Conservation (phyloP, 2,329 filamentous ascomycete species). For the Sporothrix inflata region DNA sequence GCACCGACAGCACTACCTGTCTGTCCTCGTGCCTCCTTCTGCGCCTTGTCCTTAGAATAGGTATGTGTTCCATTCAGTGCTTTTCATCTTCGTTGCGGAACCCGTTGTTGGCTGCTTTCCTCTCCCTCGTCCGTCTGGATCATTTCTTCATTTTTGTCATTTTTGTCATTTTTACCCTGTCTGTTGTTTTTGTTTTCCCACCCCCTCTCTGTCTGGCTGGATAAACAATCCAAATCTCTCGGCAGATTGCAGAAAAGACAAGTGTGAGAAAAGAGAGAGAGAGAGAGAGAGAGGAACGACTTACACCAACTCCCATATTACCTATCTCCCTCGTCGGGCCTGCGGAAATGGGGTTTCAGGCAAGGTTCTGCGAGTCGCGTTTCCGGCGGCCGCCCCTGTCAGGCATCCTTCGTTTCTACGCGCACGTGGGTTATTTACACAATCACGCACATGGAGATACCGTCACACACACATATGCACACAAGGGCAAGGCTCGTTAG, state of each 20-base stretch:
- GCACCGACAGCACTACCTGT: background rate
- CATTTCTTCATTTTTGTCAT: background rate
- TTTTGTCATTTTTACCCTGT: no score
- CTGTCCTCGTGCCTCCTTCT: background rate
- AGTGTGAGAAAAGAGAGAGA: background rate
- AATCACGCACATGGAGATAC: background rate
- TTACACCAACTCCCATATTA: conserved; percentile 35
- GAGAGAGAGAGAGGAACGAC: background rate
- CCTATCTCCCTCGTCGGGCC: conserved; percentile 37
- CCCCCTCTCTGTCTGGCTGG: conserved; percentile 9
- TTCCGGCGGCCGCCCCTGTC: conserved; percentile 17
- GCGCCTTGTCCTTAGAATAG: background rate
- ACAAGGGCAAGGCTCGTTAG: conserved; percentile 4
- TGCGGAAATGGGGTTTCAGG: conserved; percentile 40
- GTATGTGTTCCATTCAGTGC: background rate
- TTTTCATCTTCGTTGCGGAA: background rate
- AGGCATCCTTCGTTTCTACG: background rate
- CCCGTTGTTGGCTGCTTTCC: background rate
- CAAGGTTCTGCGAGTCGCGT: conserved; percentile 29
- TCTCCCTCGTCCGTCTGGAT: background rate
- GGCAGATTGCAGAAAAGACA: conserved; percentile 38
- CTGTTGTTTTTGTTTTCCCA: background rate
- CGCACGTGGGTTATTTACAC: background rate
- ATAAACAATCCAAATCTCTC: conserved; percentile 34
- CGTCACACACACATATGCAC: background rate